phyloP scores from a whole-genome alignment of 73 alveolate genomes.

The Paramecium sonneborni region DNA sequence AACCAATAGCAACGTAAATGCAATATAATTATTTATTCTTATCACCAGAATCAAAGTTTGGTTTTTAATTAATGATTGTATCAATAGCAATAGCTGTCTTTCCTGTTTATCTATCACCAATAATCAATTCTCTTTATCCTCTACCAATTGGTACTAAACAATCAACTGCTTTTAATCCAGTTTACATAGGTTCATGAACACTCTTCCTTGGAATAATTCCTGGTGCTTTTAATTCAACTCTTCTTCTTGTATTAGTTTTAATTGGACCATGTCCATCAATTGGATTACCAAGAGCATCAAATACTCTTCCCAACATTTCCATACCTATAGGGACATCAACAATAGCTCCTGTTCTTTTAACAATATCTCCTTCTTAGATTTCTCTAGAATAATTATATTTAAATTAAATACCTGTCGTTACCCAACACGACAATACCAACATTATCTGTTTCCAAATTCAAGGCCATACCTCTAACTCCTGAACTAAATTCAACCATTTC shows the following conservation, averaged over 20 bases:
- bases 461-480: slow-evolving; percentile 98
- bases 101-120: slow-evolving; percentile 99
- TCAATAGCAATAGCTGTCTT: slow-evolving; percentile 98
- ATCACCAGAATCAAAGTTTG: slow-evolving; percentile 79
- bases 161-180: slow-evolving; percentile 93
- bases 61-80: slow-evolving; percentile 92
- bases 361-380: slow-evolving; percentile 87
- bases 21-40: slow-evolving; percentile 89
- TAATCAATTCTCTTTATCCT: slow-evolving; percentile 98
- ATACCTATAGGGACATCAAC: slow-evolving; percentile 95
- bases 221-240: slow-evolving; percentile 96
- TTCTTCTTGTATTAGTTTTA: slow-evolving; percentile 76
- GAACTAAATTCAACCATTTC: slow-evolving; percentile 97
- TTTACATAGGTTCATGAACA: slow-evolving; percentile 98
- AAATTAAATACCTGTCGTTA: slow-evolving; percentile 80
- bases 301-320: slow-evolving; percentile 94
- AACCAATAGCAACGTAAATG: slow-evolving; percentile 98
- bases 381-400: background rate
- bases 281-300: slow-evolving; percentile 90
- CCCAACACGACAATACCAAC: slow-evolving; percentile 98
- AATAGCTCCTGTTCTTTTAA: slow-evolving; percentile 95
- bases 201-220: slow-evolving; percentile 97
- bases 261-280: slow-evolving; percentile 95
- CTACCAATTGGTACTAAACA: slow-evolving; percentile 97
- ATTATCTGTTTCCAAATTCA: slow-evolving; percentile 94